Evolutionary conservation across 2,329 filamentous ascomycete species (phyloP).

Genomic region (Colletotrichum tanaceti): DNA sequence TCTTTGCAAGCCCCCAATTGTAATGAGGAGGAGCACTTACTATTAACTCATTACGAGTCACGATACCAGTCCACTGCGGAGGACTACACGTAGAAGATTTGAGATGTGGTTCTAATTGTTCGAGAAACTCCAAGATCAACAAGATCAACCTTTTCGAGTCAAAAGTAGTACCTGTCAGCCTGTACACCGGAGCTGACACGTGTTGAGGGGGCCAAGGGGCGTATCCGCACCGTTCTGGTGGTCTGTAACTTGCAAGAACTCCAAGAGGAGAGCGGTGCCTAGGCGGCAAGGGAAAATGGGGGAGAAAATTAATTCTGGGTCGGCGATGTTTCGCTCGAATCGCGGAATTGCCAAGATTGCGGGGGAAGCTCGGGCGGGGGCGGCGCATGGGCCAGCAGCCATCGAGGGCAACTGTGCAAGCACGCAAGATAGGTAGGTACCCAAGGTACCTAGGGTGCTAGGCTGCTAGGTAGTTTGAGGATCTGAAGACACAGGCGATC

Average conservation of each 20-base stretch:
- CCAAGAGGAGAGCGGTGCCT: not conserved
- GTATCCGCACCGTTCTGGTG: too few relatives aligned
- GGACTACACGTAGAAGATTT: not conserved
- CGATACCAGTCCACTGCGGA: not conserved
- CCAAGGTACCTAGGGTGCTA: too few relatives aligned
- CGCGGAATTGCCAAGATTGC: constrained; percentile 27
- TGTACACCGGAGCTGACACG: not conserved
- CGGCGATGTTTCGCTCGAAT: constrained; percentile 40
- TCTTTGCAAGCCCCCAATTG: too few relatives aligned
- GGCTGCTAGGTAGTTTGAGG: too few relatives aligned
- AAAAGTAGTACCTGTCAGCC: too few relatives aligned
- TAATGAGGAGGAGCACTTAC: too few relatives aligned
- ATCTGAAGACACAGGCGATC: too few relatives aligned
- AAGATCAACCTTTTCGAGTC: not conserved
- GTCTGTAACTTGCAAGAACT: too few relatives aligned
- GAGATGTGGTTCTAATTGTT: too few relatives aligned
- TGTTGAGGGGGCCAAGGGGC: not conserved
- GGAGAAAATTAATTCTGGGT: constrained; percentile 2
- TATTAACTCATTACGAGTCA: too few relatives aligned
- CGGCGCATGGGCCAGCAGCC: not conserved
- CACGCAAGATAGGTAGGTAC: too few relatives aligned
- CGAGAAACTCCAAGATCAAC: not conserved
- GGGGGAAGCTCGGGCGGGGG: constrained; percentile 18
- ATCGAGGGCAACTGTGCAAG: not conserved
- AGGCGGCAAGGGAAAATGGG: not conserved